Percentiles rank a stretch among this genome's conserved stretches.
phyloP scores from a whole-genome alignment of 2,329 filamentous ascomycete species.

The Ceratocystis ficicola region DNA sequence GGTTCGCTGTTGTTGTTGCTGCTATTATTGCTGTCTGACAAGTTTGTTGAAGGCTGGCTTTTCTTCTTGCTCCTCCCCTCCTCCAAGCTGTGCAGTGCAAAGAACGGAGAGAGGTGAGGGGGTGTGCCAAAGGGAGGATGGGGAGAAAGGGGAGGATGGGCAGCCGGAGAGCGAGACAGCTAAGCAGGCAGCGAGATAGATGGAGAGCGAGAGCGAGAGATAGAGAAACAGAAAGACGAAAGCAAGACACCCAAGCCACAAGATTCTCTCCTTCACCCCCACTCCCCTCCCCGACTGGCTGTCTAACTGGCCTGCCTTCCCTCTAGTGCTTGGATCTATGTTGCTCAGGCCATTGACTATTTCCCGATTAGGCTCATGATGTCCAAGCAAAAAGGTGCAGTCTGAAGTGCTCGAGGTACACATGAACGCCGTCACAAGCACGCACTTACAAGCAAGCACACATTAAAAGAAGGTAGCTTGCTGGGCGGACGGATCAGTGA shows the following conservation, averaged over 20 bases:
- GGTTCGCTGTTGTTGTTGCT: too few relatives aligned
- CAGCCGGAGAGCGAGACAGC: not conserved
- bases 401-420: too few relatives aligned
- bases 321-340: not conserved
- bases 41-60: not conserved
- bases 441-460: not conserved
- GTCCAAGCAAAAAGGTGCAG: not conserved
- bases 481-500: not conserved
- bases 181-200: too few relatives aligned
- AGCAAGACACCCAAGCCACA: too few relatives aligned
- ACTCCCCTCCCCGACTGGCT: not conserved
- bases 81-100: not conserved
- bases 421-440: too few relatives aligned
- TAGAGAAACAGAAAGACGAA: too few relatives aligned
- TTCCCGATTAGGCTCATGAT: not conserved
- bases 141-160: not conserved
- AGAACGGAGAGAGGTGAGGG: slow-evolving; percentile 8
- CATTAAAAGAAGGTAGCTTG: not conserved
- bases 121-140: not conserved
- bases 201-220: too few relatives aligned
- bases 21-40: not conserved
- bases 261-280: not conserved
- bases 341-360: not conserved
- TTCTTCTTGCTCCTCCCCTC: too few relatives aligned
- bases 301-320: not conserved